Conservation (phyloP, 2,329 filamentous ascomycete genomes). For the Arthroderma sp. region DNA sequence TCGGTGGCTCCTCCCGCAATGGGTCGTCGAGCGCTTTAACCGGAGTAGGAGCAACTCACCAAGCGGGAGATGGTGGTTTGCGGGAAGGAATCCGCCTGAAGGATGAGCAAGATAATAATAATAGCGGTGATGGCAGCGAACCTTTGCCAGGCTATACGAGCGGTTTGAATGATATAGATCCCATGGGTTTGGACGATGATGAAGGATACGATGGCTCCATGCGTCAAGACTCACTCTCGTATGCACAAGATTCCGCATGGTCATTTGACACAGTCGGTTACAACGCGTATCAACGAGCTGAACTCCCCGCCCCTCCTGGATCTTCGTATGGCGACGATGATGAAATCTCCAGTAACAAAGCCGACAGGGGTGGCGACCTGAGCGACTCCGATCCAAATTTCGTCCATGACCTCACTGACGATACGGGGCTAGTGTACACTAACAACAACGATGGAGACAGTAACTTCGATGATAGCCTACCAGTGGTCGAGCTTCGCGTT, state of each 20-base stretch:
- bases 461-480: conserved; percentile 26
- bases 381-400: conserved; percentile 17
- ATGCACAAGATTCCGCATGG: conserved; percentile 20
- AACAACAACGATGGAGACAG: conserved; percentile 3
- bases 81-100: conserved; percentile 26
- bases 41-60: conserved; percentile 65
- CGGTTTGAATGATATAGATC: conserved; percentile 15
- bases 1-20: conserved; percentile 77
- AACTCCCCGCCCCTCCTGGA: conserved; percentile 15
- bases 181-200: conserved; percentile 24
- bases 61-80: conserved; percentile 49
- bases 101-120: conserved; percentile 18
- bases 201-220: conserved; percentile 13
- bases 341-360: conserved; percentile 28
- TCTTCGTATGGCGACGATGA: conserved; percentile 20
- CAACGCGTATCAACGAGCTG: conserved; percentile 12
- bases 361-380: conserved; percentile 23
- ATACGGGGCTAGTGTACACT: conserved; percentile 3
- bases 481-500: conserved; percentile 30
- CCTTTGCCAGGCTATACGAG: conserved; percentile 15
- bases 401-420: conserved; percentile 4
- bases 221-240: conserved; percentile 7
- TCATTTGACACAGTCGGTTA: conserved; percentile 23
- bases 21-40: conserved; percentile 80
- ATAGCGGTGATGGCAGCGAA: conserved; percentile 12